Percentiles rank a stretch among this genome's conserved stretches.
Evolutionary conservation across 176 grass and related monocot genomes (phyloP).

Genomic region (Carex littledalei): DNA sequence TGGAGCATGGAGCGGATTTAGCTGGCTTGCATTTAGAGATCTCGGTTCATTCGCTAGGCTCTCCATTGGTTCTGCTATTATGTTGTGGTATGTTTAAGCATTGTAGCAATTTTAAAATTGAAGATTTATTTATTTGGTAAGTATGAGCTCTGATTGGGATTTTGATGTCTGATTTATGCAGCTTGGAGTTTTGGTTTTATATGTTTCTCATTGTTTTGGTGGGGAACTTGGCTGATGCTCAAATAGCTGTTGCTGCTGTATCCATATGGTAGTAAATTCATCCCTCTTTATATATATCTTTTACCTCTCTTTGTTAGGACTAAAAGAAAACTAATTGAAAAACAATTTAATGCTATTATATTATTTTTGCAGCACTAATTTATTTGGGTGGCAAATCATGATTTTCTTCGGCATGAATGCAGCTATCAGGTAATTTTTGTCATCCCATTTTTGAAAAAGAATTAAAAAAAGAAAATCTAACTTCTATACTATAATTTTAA

Average conservation of each 20-base stretch:
- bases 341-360: background rate
- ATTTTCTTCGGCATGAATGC: conserved; percentile 94
- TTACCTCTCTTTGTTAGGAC: background rate
- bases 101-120: background rate
- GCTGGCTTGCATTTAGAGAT: conserved; percentile 46
- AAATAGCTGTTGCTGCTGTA: conserved; percentile 76
- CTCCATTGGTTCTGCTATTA: conserved; percentile 77
- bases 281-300: background rate
- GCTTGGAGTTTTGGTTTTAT: conserved; percentile 85
- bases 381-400: conserved; percentile 85
- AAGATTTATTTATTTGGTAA: background rate
- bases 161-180: conserved; percentile 8
- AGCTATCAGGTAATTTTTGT: conserved; percentile 56
- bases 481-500: background rate
- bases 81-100: conserved; percentile 53
- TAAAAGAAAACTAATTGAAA: background rate
- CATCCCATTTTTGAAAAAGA: background rate
- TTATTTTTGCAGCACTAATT: conserved; percentile 39
- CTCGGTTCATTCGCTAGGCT: conserved; percentile 55
- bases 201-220: conserved; percentile 80
- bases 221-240: conserved; percentile 56
- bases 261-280: conserved; percentile 55
- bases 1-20: conserved; percentile 78
- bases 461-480: background rate
- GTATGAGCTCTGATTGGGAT: background rate